Evolutionary conservation across 2,329 filamentous ascomycete species (phyloP).

Genomic region (Shiraia bambusicola): DNA sequence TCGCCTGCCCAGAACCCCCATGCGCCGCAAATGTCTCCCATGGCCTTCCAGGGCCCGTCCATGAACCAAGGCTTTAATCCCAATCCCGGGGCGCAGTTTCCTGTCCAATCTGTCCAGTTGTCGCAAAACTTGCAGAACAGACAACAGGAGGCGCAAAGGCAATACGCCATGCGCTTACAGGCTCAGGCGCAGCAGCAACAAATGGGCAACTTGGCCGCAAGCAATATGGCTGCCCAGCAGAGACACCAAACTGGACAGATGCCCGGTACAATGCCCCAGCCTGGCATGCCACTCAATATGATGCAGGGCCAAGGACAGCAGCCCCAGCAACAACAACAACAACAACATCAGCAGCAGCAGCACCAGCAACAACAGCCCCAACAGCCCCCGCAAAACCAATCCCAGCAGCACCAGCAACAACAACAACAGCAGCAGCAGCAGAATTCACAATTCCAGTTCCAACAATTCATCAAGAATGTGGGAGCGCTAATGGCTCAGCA

Average conservation of each 20-base stretch:
- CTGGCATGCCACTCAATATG: slow-evolving; percentile 36
- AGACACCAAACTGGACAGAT: slow-evolving; percentile 44
- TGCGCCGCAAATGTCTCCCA: slow-evolving; percentile 46
- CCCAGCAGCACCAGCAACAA: slow-evolving; percentile 4
- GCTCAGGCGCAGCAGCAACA: slow-evolving; percentile 59
- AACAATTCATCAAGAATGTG: slow-evolving; percentile 66
- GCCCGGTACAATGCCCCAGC: slow-evolving; percentile 34
- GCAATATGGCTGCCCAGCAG: slow-evolving; percentile 43
- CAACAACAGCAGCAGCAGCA: slow-evolving; percentile 13
- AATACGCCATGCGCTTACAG: slow-evolving; percentile 84
- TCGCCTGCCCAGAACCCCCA: slow-evolving; percentile 82
- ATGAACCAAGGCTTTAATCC: slow-evolving; percentile 45
- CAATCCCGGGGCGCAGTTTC: slow-evolving; percentile 49
- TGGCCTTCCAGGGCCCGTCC: slow-evolving; percentile 39
- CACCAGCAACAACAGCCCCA: slow-evolving; percentile 3
- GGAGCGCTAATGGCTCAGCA: slow-evolving; percentile 75
- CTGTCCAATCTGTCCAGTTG: slow-evolving; percentile 48
- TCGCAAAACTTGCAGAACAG: slow-evolving; percentile 52
- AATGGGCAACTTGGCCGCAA: slow-evolving; percentile 46
- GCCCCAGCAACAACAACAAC: slow-evolving; percentile 6
- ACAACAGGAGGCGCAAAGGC: slow-evolving; percentile 68
- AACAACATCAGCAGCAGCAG: slow-evolving; percentile 8
- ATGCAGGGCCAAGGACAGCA: slow-evolving; percentile 29
- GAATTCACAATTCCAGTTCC: slow-evolving; percentile 26
- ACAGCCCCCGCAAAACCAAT: slow-evolving; percentile 10